Evolutionary conservation across 495 filamentous ascomycete species (phyloP).

Genomic region (Podospora anserina): DNA sequence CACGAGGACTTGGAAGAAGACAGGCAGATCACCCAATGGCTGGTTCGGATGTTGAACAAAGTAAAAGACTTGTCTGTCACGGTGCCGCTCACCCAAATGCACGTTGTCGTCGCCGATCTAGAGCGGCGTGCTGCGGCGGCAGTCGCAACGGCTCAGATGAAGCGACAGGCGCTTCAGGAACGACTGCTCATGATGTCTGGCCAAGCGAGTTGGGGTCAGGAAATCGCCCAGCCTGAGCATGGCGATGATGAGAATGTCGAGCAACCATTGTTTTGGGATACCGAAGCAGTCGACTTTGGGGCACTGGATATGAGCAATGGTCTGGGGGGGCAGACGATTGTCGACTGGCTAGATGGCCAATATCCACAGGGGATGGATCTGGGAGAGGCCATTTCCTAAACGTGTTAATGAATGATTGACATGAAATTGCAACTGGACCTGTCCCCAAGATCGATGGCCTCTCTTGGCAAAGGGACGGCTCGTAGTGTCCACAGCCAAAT

Average conservation of each 20-base stretch:
- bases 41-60: slow-evolving; percentile 24
- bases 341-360: not conserved
- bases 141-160: slow-evolving; percentile 12
- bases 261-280: not conserved
- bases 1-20: slow-evolving; percentile 24
- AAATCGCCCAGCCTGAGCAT: not conserved
- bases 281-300: not conserved
- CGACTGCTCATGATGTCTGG: not conserved
- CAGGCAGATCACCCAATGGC: slow-evolving; percentile 18
- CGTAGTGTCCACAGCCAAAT: not conserved
- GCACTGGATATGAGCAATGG: not conserved
- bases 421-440: too few species aligned
- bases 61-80: slow-evolving; percentile 21
- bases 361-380: not conserved
- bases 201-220: not conserved
- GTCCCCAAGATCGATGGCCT: not conserved
- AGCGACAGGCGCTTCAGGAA: not conserved
- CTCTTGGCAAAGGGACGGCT: not conserved
- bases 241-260: not conserved
- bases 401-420: too few species aligned
- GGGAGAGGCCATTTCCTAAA: not conserved
- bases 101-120: slow-evolving; percentile 21
- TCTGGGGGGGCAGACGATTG: not conserved
- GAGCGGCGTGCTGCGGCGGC: slow-evolving; percentile 20
- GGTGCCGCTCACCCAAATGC: slow-evolving; percentile 23